phyloP scores from a whole-genome alignment of 495 filamentous ascomycete species.

The Neurospora sp. region DNA sequence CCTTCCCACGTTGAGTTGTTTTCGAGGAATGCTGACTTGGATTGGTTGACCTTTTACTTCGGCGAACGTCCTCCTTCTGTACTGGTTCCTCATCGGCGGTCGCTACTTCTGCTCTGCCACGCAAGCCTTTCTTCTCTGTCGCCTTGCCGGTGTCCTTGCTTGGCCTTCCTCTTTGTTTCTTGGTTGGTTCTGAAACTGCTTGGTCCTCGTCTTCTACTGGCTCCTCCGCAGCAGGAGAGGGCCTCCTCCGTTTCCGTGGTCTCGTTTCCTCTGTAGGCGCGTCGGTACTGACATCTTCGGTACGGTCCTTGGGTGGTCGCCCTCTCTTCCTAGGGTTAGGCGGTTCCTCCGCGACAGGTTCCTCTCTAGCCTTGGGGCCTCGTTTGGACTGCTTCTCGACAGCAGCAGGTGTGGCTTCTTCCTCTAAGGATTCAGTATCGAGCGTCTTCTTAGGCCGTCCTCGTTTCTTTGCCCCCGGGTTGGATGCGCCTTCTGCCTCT shows the following conservation, averaged over 20 bases:
- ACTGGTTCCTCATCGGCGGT: background rate
- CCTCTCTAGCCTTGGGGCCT: background rate
- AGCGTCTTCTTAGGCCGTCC: constrained; percentile 9
- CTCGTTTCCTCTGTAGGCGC: background rate
- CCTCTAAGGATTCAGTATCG: background rate
- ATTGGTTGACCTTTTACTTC: constrained; percentile 1
- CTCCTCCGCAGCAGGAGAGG: background rate
- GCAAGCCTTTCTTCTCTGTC: background rate
- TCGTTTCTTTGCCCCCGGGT: constrained; percentile 9
- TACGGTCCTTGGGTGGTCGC: background rate
- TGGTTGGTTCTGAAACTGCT: background rate
- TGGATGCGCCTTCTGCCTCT: background rate
- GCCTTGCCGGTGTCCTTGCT: background rate
- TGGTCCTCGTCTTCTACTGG: background rate
- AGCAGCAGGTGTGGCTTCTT: background rate
- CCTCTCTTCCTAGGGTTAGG: constrained; percentile 2
- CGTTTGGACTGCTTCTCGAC: background rate
- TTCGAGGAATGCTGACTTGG: background rate
- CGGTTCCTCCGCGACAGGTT: background rate
- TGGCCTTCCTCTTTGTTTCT: background rate
- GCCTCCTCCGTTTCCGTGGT: constrained; percentile 12
- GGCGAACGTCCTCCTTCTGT: constrained; percentile 1
- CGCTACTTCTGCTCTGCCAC: background rate
- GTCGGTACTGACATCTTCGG: background rate
- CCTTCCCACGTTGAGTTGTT: background rate